Evolutionary conservation across 1,284 basidiomycete species (phyloP).

Genomic region (Boletellus sp.): DNA sequence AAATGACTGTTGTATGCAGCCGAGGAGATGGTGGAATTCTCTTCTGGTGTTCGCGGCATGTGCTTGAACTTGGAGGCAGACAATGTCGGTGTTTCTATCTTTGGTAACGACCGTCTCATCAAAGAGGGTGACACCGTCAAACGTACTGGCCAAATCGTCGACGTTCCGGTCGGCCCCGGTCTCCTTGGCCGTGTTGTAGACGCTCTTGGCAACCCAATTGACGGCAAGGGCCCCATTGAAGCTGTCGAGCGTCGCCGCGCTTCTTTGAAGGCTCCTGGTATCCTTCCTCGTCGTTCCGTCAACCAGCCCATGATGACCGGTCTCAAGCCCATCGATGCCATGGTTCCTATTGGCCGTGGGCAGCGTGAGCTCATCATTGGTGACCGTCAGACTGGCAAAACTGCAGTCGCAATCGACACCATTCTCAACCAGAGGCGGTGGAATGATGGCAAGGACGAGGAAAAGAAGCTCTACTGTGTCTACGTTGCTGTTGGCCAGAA

Average conservation of each 20-base stretch:
- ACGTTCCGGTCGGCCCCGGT: slow-evolving; percentile 95
- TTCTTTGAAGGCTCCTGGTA: slow-evolving; percentile 97
- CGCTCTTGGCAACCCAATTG: slow-evolving; percentile 98
- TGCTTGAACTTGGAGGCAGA: slow-evolving; percentile 99
- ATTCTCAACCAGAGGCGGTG: slow-evolving; percentile 99
- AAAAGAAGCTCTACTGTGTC: slow-evolving; percentile 99
- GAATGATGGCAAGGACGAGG: slow-evolving; percentile 96
- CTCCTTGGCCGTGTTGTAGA: slow-evolving; percentile 99
- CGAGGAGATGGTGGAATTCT: slow-evolving; percentile 99
- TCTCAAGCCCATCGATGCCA: slow-evolving; percentile 99
- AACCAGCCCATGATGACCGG: slow-evolving; percentile 99
- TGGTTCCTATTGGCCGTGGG: slow-evolving; percentile 99
- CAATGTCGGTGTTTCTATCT: slow-evolving; percentile 99
- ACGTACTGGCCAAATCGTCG: slow-evolving; percentile 99
- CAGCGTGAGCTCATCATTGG: slow-evolving; percentile 99
- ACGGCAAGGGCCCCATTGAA: slow-evolving; percentile 97
- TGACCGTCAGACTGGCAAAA: slow-evolving; percentile 99
- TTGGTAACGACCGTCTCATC: slow-evolving; percentile 99
- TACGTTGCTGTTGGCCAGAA: slow-evolving; percentile 99
- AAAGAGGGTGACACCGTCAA: slow-evolving; percentile 99
- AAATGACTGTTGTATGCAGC: slow-evolving; percentile 43
- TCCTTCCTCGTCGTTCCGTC: slow-evolving; percentile 97
- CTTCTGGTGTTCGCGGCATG: slow-evolving; percentile 98
- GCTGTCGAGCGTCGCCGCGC: slow-evolving; percentile 92
- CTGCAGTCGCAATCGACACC: slow-evolving; percentile 97